phyloP scores from a whole-genome alignment of 352 stramenopile species.

The Globisporangium spiculum region DNA sequence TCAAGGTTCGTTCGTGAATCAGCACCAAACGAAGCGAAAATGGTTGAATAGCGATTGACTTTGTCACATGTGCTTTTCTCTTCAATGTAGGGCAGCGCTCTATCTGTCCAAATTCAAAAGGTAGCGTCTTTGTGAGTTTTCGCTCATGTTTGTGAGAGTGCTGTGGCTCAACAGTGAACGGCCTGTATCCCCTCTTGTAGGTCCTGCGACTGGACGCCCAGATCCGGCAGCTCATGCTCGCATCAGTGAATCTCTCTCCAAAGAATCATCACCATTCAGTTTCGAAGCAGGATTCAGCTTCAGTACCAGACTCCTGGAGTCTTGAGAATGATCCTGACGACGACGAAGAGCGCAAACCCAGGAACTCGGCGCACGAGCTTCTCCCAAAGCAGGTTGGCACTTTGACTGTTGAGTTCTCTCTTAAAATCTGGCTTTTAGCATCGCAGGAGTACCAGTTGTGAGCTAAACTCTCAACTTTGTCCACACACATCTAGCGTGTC shows the following conservation, averaged over 20 bases:
- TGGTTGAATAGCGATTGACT: not conserved
- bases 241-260: conserved; percentile 4
- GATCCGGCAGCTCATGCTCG: conserved; percentile 39
- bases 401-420: conserved; percentile 17
- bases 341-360: not conserved
- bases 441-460: too few relatives aligned
- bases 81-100: conserved; percentile 20
- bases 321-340: not conserved
- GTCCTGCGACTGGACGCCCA: conserved; percentile 33
- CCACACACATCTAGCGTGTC: conserved; percentile 27
- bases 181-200: conserved; percentile 9
- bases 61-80: too few relatives aligned
- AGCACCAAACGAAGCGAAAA: not conserved
- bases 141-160: not conserved
- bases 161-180: not conserved
- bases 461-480: not conserved
- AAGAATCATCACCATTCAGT: not conserved
- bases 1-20: conserved; percentile 7
- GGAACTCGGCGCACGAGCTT: conserved; percentile 10
- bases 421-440: too few relatives aligned
- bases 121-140: conserved; percentile 13
- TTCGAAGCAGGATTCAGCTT: not conserved
- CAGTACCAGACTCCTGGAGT: conserved; percentile 6
- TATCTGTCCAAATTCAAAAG: conserved; percentile 37
- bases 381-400: conserved; percentile 14